Base-by-base conservation (phyloP, 148 eudicot species). In the Chenopodium berlandieri region DNA sequence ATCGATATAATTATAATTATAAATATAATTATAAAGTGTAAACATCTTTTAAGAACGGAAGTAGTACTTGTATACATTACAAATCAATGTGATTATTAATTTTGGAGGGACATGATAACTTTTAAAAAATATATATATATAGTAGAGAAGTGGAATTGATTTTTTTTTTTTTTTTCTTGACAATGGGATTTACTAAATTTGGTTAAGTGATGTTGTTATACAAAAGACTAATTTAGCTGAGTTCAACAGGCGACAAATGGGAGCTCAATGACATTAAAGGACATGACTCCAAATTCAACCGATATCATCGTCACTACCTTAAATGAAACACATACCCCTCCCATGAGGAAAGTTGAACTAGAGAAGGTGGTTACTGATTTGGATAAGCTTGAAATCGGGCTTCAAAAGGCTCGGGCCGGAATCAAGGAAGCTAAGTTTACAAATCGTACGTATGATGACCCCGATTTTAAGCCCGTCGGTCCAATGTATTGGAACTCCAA, bases 401-500 rank as follows among this genome's bases (percentile, higher is more conserved):
- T 94, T 37, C 88, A 84, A 65, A 84, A 44, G 77, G 92, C 88
- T 75, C 90, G 98, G 20, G 88, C 87, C 19, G 86, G 83, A 34
- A 89, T 91, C 14, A 92, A 81, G 84, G 89, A 81, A 66, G 89
- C 89, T 10, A 73, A 67, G 31, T 54, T 63, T 37, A 63, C 75
- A 27, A 84, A 83, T 78, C 87, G 72, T 73, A 80, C 78, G 12
- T 37, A 70, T 77, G 91, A 92, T 72, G 93, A 89, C 73, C 83
- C 89, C 1, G 93, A 88, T 20, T 88, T 81, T 47, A 71, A 27
- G 19, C 90, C 90, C 1, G 16, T 67, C 37, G 90, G 90, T 82
- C 97, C 97, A 7, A 89, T 90, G 86, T 92, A 92, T 73, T 80
- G 91, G 92, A 91, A 90, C 76, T 85, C 97, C 65, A 85, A 83